Evolutionary conservation across 805 yeast genomes (phyloP), one percentile per base, ranked within the genome.

Genomic region (Candida arabinofermentans): DNA sequence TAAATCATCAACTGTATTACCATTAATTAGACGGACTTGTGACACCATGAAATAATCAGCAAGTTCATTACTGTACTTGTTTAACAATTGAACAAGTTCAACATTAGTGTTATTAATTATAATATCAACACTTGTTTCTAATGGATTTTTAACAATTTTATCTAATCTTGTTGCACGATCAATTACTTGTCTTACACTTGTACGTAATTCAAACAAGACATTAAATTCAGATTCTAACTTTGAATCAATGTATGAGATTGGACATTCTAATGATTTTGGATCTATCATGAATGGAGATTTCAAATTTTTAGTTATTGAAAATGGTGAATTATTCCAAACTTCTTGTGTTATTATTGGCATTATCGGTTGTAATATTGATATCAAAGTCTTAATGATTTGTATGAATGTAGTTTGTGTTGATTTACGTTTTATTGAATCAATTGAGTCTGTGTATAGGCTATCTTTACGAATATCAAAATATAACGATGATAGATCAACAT

Each of bases 391-490:
- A 14, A 88, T 65, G 12, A 86, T 68, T 47, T 79, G 73, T 24
- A 61, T 57, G 38, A 93, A 66, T 0, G 84, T 91, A 3, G 85
- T 80, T 59, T 85, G 91, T 7, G 69, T 69, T 2, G 80, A 66
- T 40, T 75, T 66, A 42, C 96, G 72, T 14, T 74, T 67, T 2
- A 57, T 33, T 0, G 83, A 75, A 23, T 63, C 60, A 6, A 17
- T 17, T 1, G 53, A 38, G 46, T 86, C 93, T 0, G 96, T 84
- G 59, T 93, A 93, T 14, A 93, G 69, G 37, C 84, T 69, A 56
- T 93, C 98, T 56, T 93, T 93, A 30, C 84, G 77, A 23, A 86
- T 73, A 55, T 88, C 96, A 62, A 93, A 89, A 62, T 91, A 93
- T 24, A 83, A 68, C 0, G 97, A 78, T 17, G 96, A 88, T 42